phyloP scores from a whole-genome alignment of 106 monocot species.

The Vanilla planifolia region DNA sequence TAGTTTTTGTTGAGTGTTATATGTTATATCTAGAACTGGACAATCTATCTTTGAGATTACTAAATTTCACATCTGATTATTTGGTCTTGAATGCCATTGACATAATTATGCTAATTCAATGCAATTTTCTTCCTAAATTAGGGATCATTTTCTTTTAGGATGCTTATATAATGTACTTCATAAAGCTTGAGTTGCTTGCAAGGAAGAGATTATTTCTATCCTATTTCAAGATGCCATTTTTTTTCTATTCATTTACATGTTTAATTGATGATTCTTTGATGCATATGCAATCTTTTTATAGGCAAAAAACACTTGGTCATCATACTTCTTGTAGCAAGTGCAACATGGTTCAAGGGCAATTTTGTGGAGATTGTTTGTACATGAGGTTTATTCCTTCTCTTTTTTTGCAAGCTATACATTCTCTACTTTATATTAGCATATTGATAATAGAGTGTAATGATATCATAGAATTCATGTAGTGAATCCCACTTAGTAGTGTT shows the following conservation, averaged over 20 bases:
- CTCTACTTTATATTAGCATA: too few species aligned
- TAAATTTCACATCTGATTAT: too few species aligned
- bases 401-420: too few species aligned
- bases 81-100: too few species aligned
- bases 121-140: too few species aligned
- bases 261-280: background rate
- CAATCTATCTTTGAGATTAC: too few species aligned
- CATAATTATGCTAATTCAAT: too few species aligned
- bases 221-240: background rate
- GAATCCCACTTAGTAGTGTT: too few species aligned
- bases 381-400: constrained; percentile 52
- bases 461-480: too few species aligned
- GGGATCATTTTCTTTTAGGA: background rate
- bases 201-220: too few species aligned
- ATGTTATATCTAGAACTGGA: too few species aligned
- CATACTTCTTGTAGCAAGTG: constrained; percentile 73
- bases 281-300: constrained; percentile 23
- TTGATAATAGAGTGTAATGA: background rate
- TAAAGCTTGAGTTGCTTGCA: background rate
- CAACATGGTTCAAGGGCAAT: constrained; percentile 72
- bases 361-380: constrained; percentile 91
- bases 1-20: too few species aligned
- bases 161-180: background rate
- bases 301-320: constrained; percentile 86
- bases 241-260: background rate